Evolutionary conservation across 257 asterid species (phyloP).

Genomic region (Echites panduratus): DNA sequence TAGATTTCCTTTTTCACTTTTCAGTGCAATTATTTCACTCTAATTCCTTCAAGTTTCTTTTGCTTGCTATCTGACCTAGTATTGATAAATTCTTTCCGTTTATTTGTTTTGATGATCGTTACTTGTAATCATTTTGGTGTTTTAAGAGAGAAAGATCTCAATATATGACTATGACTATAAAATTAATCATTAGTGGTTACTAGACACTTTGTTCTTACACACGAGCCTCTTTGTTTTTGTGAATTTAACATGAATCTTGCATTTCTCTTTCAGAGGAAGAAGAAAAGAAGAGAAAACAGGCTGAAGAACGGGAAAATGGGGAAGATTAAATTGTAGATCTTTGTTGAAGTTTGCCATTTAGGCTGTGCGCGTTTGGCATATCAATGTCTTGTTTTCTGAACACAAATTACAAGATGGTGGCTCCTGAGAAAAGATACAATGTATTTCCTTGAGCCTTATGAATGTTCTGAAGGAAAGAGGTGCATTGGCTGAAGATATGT

Average conservation of each 20-base stretch:
- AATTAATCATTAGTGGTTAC: background rate
- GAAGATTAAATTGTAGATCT: background rate
- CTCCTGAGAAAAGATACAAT: background rate
- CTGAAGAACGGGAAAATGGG: background rate
- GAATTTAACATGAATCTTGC: background rate
- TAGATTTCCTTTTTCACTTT: background rate
- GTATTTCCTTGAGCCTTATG: background rate
- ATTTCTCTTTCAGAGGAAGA: constrained; percentile 6
- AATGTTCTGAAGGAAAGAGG: background rate
- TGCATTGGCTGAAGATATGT: background rate
- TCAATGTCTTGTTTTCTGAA: background rate
- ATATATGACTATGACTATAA: background rate
- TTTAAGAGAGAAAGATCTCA: background rate
- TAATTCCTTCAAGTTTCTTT: background rate
- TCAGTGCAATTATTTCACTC: background rate
- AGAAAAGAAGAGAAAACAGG: constrained; percentile 4
- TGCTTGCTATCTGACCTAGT: background rate
- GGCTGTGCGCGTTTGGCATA: background rate
- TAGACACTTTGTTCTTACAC: background rate
- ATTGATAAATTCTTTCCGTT: background rate
- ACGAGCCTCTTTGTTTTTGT: background rate
- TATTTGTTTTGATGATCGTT: background rate
- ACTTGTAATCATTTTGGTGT: background rate
- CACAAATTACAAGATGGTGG: background rate
- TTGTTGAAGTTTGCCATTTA: background rate